These are phyloP conservation scores for Cyclostephanos invisitatus DNA, from an alignment of 108 stramenopile species.

Conservation along the genomic window DNA sequence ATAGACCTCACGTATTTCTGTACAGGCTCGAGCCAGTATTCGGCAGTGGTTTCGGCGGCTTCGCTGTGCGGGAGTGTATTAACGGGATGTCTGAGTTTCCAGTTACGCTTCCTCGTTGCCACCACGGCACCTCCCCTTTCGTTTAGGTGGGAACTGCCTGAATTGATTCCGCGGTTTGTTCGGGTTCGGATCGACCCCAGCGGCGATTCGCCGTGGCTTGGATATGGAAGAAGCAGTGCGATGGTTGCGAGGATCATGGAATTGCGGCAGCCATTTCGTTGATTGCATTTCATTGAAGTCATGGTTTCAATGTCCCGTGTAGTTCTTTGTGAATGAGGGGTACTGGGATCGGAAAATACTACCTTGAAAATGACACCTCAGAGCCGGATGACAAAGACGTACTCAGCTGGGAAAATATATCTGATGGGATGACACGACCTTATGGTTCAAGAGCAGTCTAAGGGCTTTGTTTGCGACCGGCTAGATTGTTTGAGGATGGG, in stretches of 20 bases:
- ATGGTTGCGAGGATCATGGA: neutral
- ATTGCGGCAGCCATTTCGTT: neutral
- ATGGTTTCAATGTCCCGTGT: neutral
- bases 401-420: too few relatives aligned
- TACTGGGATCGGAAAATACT: neutral
- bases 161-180: slow-evolving; percentile 41
- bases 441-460: too few relatives aligned
- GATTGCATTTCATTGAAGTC: neutral
- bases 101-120: slow-evolving; percentile 19
- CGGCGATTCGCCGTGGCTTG: slow-evolving; percentile 9
- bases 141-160: slow-evolving; percentile 32
- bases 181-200: slow-evolving; percentile 36
- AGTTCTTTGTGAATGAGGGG: neutral
- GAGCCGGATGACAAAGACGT: neutral
- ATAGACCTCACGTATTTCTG: slow-evolving; percentile 1
- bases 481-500: too few relatives aligned
- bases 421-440: too few relatives aligned
- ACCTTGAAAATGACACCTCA: neutral
- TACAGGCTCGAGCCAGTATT: slow-evolving; percentile 10
- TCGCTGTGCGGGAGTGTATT: neutral
- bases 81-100: neutral
- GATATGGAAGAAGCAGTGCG: slow-evolving; percentile 6
- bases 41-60: slow-evolving; percentile 6
- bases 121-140: slow-evolving; percentile 37
- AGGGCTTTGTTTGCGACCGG: too few relatives aligned